Evolutionary conservation across 768 basidiomycete species (phyloP), one percentile per base, ranked within the genome.

Genomic region (Cyclocybe cylindracea): DNA sequence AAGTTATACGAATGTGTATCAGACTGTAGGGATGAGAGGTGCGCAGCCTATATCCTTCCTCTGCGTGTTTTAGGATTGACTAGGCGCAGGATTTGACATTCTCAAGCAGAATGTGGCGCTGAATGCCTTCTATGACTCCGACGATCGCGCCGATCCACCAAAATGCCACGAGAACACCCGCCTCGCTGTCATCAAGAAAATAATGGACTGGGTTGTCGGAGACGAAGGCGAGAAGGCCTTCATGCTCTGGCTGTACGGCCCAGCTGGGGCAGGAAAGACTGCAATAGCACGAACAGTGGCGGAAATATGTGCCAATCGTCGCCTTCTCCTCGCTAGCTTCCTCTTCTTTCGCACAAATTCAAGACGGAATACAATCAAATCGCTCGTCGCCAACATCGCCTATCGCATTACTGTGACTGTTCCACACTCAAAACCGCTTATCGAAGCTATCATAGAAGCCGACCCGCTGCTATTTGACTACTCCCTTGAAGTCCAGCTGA

Each of bases 231-330:
- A 24, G 24, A 5, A 24, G 24, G 24, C 24, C 5, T 24, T 24
- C 5, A 24, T 24, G 24, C 24, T 24, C 24, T 53, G 46, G 46
- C 51, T 56, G 2, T 19, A 53, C 31, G 55, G 51, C n/a, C 55
- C 55, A 39, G 55, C 55, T 3, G 55, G 55, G 7, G 39, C 55
- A 16, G 54, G 54, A 39, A 55, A 55, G 45, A 41, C 55, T 0
- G 45, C 55, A 2, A 56, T 56, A 31, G 44, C 51, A 16, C 45
- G 39, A 31, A 44, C 50, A 6, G 37, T 51, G 18, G 34, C 50
- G 7, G 14, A 37, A 31, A 53, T 39, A 24, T 37, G 44, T 5
- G 36, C 45, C 14, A 43, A 52, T 8, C 34, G 34, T 10, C 16
- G 14, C 16, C 16, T 16, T 16, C 16, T 16, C 16, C 16, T 16